phyloP scores from a whole-genome alignment of 208 protist species.

The Trypanosoma lewisi region DNA sequence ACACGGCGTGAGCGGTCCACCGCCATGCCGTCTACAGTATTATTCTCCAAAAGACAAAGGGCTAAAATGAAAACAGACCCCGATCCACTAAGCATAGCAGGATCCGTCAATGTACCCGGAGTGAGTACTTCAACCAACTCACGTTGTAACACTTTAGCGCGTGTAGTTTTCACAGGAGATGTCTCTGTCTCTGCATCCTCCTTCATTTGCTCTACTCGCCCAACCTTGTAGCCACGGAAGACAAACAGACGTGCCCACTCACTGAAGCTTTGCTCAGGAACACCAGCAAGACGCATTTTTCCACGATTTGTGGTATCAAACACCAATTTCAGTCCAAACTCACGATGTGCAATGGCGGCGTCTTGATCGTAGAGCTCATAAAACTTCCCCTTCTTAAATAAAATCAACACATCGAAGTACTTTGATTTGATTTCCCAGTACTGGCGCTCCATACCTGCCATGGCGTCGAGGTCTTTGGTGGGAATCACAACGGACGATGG shows the following conservation, averaged over 20 bases:
- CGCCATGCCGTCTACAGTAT: slow-evolving; percentile 66
- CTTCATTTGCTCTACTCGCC: slow-evolving; percentile 92
- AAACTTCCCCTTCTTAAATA: slow-evolving; percentile 97
- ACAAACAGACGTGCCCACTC: slow-evolving; percentile 93
- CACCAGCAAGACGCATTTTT: slow-evolving; percentile 92
- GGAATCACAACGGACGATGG: slow-evolving; percentile 81
- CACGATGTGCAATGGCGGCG: slow-evolving; percentile 85
- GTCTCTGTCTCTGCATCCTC: slow-evolving; percentile 29
- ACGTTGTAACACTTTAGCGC: slow-evolving; percentile 70
- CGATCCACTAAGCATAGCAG: slow-evolving; percentile 75
- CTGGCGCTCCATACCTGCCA: slow-evolving; percentile 93
- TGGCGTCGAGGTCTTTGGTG: slow-evolving; percentile 60
- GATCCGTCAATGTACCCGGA: slow-evolving; percentile 89
- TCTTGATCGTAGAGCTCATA: slow-evolving; percentile 96
- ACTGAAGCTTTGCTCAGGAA: slow-evolving; percentile 90
- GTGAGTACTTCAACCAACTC: slow-evolving; percentile 90
- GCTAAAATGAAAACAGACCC: slow-evolving; percentile 66
- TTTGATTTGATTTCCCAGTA: slow-evolving; percentile 95
- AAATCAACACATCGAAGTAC: slow-evolving; percentile 91
- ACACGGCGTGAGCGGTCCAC: slow-evolving; percentile 81
- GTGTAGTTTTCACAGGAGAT: slow-evolving; percentile 7
- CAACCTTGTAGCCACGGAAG: slow-evolving; percentile 91
- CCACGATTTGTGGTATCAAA: slow-evolving; percentile 79
- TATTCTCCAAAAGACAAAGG: slow-evolving; percentile 32
- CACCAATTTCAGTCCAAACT: slow-evolving; percentile 95